Base-by-base conservation (phyloP, 2,329 filamentous ascomycete genomes). In the Phyllosticta citriasiana region DNA sequence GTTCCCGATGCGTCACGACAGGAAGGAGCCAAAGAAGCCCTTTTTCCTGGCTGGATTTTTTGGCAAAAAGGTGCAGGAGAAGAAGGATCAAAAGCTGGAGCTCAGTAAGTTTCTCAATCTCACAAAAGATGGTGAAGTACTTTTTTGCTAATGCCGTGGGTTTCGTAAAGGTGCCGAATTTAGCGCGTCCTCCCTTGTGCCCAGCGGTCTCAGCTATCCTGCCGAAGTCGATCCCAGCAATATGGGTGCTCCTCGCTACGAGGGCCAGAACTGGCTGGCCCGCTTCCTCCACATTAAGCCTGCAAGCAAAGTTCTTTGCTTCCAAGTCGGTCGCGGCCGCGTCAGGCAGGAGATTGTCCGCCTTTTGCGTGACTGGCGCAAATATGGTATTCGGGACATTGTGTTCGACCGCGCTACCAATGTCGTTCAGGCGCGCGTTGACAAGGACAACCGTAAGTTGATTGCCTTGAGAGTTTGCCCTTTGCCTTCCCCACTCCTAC, bases 261-360 rank as follows among this genome's bases (percentile, higher is more conserved):
- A 77, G 65, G 65, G 70, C 86, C 91, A 74, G 69, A 96, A 88
- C 67, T 97, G 93, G 92, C 83, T 97, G 59, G 88, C 90, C 30
- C 88, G 90, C 16, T 84, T 97, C 54, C 90, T 97, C 77, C 85
- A 91, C 60, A 87, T 97, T 70, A 96, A 94, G 72, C 93, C 93
- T 1, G 89, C 87, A 0, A 87, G 80, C 16, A 84, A 84, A 65
- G 82, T 89, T 27, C 74, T 97, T 16, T 94, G 91, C 71, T 86
- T 97, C 71, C 81, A 81, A 3, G 80, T 91, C 25, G 84, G 87
- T 4, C 87, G 88, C 67, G 80, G 81, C n/a, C 83, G 85, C 63
- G 88, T 88, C 53, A 85, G 91, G 53, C 88, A 89, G 69, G 91
- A 96, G 69, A 80, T 96, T 22, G 82, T 87, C 25, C 82, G 84